Base-by-base conservation (phyloP, 164 flowering plant species). In the Nymphaea colorata region DNA sequence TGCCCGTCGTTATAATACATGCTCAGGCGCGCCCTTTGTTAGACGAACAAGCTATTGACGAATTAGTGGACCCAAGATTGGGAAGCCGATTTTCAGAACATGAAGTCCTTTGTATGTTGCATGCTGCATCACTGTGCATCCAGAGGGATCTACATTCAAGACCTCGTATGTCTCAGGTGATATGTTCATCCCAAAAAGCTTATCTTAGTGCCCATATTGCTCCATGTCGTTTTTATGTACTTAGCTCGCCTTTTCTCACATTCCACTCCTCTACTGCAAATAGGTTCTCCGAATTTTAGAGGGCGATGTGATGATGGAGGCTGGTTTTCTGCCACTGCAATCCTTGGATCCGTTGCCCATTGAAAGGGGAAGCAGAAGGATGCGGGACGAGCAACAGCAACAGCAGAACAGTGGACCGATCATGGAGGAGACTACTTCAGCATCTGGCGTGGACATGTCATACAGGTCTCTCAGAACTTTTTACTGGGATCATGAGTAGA, bases 81-180 rank as follows among this genome's bases (percentile, higher is more conserved):
- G 75, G 62, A 61, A 72, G 77, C 64, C 69, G 75, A 67, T 93
- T 82, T 67, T 71, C 80, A 41, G 88, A 88, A 65, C 73, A 80
- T 42, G 95, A 93, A 76, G 84, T 87, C 45, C 66, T 61, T 55
- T 70, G 72, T 59, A 89, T 93, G 97, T 68, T 88, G 64, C 87
- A 79, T 73, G 88, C 94, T 76, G 96, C 97, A 65, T 83, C 86
- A 44, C 67, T 89, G 77, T 93, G 98, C 85, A 86, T 93, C 42
- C 74, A 82, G 43, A 80, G 86, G 2, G 93, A 93, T 73, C 95
- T 95, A 64, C 78, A 85, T 67, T 72, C 77, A 53, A 82, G 98
- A 76, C 98, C 98, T 69, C 90, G 97, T 45, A 91, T 93, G 95
- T 93, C 97, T 69, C 97, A 93, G 98, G 98, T 93, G 67, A 60